Evolutionary conservation across 495 filamentous ascomycete species (phyloP), one percentile per base, ranked within the genome.

Genomic region (Pyrenopolyporus hunteri): DNA sequence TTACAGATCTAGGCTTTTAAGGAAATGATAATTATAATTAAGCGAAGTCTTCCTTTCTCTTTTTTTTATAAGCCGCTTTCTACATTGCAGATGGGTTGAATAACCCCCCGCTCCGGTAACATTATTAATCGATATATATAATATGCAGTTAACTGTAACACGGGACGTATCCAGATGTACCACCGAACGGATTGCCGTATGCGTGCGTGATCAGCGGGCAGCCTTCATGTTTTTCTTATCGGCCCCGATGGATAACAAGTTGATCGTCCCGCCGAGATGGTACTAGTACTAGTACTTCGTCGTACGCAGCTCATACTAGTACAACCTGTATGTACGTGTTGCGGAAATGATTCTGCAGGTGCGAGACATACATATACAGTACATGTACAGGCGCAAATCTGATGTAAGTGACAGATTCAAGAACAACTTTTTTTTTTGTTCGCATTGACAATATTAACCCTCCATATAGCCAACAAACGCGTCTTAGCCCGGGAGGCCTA

Each of bases 301-400:
- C 36, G 36, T 22, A 40, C 16, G 35, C 20, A 39, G 0, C n/a
- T n/a, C n/a, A n/a, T n/a, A n/a, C n/a, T n/a, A n/a, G n/a, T n/a
- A n/a, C n/a, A n/a, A n/a, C n/a, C n/a, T n/a, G 33, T 19, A 20
- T 37, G 23, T 42, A 42, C 32, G 48, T 52, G 47, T 58, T 42
- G 48, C 19, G 47, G 60, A 46, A 56, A 22, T 36, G 14, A 33
- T 35, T 39, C 48, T 59, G 61, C 48, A 59, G 23, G 61, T 29
- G 48, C 61, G 45, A 59, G 61, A 64, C 54, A 58, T 59, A 54
- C 33, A 49, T 2, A 19, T 37, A 19, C 31, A 42, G n/a, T n/a
- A n/a, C n/a, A n/a, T n/a, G n/a, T 36, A 23, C 37, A 43, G 37
- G 1, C 17, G 37, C 50, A 53, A 40, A 26, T n/a, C n/a, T 37